Evolutionary conservation across 331 rosid species (phyloP), one percentile per base, ranked within the genome.

Genomic region (Rosa hybrid): DNA sequence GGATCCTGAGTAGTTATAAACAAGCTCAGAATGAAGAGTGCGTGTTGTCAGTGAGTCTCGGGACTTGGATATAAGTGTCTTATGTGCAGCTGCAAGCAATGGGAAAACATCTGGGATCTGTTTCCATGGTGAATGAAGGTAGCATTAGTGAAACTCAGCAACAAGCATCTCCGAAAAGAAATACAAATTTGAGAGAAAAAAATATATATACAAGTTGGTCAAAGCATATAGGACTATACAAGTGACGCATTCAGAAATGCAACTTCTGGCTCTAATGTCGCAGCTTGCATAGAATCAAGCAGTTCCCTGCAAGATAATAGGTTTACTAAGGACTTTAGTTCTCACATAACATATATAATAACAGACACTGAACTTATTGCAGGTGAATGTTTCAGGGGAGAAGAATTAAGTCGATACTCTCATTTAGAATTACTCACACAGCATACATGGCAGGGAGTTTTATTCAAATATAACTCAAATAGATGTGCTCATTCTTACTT

Each of bases 11-110:
- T 86, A 94, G 80, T 89, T 94, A 91, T 87, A 92, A 83, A 92
- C 96, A 30, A 94, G 98, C 89, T 94, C 98, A 3, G 98, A 92
- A 87, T 91, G 97, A 87, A 88, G 95, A 44, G 97, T 94, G 56
- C 92, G 92, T 7, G 98, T 92, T 71, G 92, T 94, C 83, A 94
- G 82, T n/a, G 93, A 90, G 57, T 91, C 94, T 42, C 93, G 84
- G 13, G 91, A 92, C 86, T 89, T 91, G 82, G 92, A 76, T 53
- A 89, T 49, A 1, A 92, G 94, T 8, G 93, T 91, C 84, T 92
- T 94, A 83, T 90, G 90, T 0, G 97, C 97, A 48, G 98, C 92
- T 27, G 97, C 94, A 56, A 95, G 87, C 60, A 91, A 83, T 14
- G 96, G 98, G 64, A 92, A 94, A 76, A 91, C 79, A 86, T 94